A percentile compares a stretch with the other conserved stretches of the same genome.
Evolutionary conservation across 1,284 basidiomycete species (phyloP).

Genomic region (Pyrrhoderma noxium): DNA sequence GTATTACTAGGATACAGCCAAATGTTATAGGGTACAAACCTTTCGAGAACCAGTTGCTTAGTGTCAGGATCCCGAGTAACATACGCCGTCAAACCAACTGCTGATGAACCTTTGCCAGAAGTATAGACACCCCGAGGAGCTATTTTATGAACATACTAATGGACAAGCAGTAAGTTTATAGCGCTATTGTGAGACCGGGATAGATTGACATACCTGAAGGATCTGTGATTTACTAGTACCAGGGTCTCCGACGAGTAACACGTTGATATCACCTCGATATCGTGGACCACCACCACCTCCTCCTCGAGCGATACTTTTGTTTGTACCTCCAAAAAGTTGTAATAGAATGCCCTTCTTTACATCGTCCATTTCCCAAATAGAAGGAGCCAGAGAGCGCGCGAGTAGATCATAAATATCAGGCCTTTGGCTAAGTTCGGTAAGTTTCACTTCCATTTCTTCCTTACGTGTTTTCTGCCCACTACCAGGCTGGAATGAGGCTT

Average conservation of each 20-base stretch:
- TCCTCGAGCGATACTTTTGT: constrained; percentile 88
- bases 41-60: constrained; percentile 95
- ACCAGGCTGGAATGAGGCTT: not conserved
- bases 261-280: constrained; percentile 97
- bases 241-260: constrained; percentile 94
- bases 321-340: constrained; percentile 96
- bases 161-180: not conserved
- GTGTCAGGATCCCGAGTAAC: constrained; percentile 97
- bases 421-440: constrained; percentile 64
- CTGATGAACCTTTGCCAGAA: constrained; percentile 95
- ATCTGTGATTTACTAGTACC: constrained; percentile 98
- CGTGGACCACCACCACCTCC: constrained; percentile 93
- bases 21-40: constrained; percentile 37
- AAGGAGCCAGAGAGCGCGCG: constrained; percentile 83
- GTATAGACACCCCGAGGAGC: constrained; percentile 96
- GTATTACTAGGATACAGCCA: not conserved
- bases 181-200: too few relatives aligned
- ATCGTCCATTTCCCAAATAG: constrained; percentile 98
- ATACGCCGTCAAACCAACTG: constrained; percentile 97
- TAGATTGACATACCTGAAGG: constrained; percentile 55
- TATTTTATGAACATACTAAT: constrained; percentile 96
- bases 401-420: constrained; percentile 87
- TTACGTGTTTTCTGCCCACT: constrained; percentile 38
- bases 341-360: constrained; percentile 97
- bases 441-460: constrained; percentile 52